A percentile compares a stretch with the other conserved stretches of the same genome.
These are phyloP conservation scores for Aspergillus sp. DNA, from an alignment of 2,329 filamentous ascomycete species.

Conservation along the genomic window DNA sequence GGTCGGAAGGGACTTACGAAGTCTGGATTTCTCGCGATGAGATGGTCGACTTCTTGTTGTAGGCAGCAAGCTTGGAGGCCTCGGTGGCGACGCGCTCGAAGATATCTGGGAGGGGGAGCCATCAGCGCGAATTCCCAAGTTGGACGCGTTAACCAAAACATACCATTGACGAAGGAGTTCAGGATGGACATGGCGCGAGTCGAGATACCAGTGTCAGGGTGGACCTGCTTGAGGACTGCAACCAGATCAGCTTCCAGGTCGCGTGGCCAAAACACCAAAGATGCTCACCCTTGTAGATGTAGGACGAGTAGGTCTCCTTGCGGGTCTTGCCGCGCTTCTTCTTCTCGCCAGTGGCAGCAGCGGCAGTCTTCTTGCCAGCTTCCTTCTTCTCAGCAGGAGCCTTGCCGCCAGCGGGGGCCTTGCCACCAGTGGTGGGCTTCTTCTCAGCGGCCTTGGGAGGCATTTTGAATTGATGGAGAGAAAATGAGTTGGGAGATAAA, in stretches of 20 bases:
- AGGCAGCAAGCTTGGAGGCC: conserved; percentile 96
- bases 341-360: conserved; percentile 88
- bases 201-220: conserved; percentile 99
- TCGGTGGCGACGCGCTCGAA: conserved; percentile 99
- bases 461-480: conserved; percentile 56
- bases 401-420: conserved; percentile 69
- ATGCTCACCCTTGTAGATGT: conserved; percentile 96
- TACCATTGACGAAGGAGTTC: conserved; percentile 99
- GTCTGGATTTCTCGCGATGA: conserved; percentile 99
- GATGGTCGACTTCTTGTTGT: conserved; percentile 99
- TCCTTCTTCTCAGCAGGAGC: conserved; percentile 97
- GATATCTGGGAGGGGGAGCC: conserved; percentile 57
- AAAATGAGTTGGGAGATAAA: too few species aligned
- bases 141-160: too few species aligned
- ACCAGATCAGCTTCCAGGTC: conserved; percentile 18
- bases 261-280: too few species aligned
- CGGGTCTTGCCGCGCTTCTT: conserved; percentile 99
- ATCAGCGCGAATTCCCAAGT: background rate
- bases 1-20: conserved; percentile 47
- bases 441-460: conserved; percentile 96
- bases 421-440: conserved; percentile 88
- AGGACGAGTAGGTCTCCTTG: conserved; percentile 99
- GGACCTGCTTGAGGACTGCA: conserved; percentile 97
- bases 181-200: conserved; percentile 99
- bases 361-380: conserved; percentile 93